Evolutionary conservation across 805 yeast genomes (phyloP).

Genomic region (Candida rishiriensis): DNA sequence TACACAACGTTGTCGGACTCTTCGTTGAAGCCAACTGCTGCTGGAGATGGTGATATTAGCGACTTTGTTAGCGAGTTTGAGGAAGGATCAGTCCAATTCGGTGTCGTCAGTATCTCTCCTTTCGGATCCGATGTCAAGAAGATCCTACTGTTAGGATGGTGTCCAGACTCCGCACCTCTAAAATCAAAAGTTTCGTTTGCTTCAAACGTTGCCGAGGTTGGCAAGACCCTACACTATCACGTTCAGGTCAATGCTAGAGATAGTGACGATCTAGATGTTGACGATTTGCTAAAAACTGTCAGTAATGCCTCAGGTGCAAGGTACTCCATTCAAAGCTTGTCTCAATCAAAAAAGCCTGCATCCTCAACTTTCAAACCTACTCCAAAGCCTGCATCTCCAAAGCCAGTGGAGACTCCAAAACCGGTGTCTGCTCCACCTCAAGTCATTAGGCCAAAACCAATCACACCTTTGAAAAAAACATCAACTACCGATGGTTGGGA

Average conservation of each 20-base stretch:
- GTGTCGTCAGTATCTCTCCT: constrained; percentile 80
- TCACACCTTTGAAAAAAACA: constrained; percentile 20
- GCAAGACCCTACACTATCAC: constrained; percentile 79
- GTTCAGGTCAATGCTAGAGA: constrained; percentile 97
- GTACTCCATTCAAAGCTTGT: constrained; percentile 58
- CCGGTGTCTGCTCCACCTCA: constrained; percentile 4
- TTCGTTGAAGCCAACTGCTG: constrained; percentile 40
- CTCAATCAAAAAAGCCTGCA: constrained; percentile 14
- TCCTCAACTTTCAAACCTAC: constrained; percentile 26
- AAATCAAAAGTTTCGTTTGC: constrained; percentile 74
- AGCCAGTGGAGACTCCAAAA: constrained; percentile 27
- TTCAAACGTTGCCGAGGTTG: constrained; percentile 69
- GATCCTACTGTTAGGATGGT: constrained; percentile 86
- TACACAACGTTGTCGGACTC: constrained; percentile 66
- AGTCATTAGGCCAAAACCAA: constrained; percentile 26
- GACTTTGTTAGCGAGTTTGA: constrained; percentile 80
- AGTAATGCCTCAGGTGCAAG: constrained; percentile 95
- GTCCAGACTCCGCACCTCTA: constrained; percentile 92
- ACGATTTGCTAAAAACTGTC: constrained; percentile 68
- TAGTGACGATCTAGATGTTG: constrained; percentile 78
- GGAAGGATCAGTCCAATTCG: constrained; percentile 87
- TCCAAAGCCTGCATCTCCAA: constrained; percentile 36
- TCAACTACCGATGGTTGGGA: constrained; percentile 60
- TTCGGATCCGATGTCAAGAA: constrained; percentile 90
- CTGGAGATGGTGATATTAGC: constrained; percentile 62